Conservation (phyloP, 495 filamentous ascomycete genomes). For the Neurospora pannonica region DNA sequence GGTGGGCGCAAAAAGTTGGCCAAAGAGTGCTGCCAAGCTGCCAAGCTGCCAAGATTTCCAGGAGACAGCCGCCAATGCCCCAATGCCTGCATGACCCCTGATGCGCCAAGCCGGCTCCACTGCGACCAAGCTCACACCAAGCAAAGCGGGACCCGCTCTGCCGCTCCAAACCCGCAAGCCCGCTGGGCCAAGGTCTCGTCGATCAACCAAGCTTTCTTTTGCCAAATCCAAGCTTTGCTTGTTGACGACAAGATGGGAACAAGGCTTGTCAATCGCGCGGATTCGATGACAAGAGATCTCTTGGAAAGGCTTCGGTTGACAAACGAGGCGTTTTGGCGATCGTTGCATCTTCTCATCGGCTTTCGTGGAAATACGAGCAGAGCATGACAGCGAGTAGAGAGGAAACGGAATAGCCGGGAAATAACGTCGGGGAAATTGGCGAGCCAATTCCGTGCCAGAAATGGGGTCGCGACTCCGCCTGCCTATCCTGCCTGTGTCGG, state of each 20-base stretch:
- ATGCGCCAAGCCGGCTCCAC: neutral
- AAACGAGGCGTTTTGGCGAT: neutral
- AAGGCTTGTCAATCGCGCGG: neutral
- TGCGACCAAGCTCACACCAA: neutral
- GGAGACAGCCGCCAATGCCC: neutral
- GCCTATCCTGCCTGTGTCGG: neutral
- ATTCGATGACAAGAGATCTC: neutral
- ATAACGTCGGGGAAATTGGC: neutral
- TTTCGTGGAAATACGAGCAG: neutral
- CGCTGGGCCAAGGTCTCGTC: neutral
- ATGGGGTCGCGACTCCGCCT: neutral
- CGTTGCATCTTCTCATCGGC: neutral
- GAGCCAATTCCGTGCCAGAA: neutral
- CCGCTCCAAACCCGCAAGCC: neutral
- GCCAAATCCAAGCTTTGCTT: neutral
- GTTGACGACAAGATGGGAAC: neutral
- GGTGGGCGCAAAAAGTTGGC: neutral
- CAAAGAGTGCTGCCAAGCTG: neutral
- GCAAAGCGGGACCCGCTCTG: neutral
- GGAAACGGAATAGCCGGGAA: neutral
- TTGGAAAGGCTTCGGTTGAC: neutral
- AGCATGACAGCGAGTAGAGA: neutral
- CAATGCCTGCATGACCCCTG: neutral
- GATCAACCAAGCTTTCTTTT: neutral
- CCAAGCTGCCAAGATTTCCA: neutral